Evolutionary conservation across 441 rosid species (phyloP).

Genomic region (Biscutella auriculata): DNA sequence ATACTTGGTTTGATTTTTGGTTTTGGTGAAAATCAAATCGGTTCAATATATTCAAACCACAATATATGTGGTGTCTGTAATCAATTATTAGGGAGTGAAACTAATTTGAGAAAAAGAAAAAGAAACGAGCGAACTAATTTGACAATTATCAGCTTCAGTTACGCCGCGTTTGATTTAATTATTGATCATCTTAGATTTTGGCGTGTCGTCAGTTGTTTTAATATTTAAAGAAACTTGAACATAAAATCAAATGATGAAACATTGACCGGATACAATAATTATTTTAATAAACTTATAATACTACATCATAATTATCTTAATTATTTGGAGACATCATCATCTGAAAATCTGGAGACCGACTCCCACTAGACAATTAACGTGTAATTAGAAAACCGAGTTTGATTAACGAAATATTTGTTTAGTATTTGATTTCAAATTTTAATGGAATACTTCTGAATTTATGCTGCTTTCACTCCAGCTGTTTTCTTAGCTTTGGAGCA

Average conservation of each 20-base stretch:
- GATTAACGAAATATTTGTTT: not conserved
- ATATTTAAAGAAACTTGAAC: not conserved
- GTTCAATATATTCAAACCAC: not conserved
- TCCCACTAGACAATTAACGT: not conserved
- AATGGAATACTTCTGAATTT: not conserved
- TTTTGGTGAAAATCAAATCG: not conserved
- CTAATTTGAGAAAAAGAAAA: not conserved
- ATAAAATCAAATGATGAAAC: constrained; percentile 8
- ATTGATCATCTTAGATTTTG: not conserved
- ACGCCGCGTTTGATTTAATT: constrained; percentile 1
- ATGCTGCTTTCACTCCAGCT: constrained; percentile 13
- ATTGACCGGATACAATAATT: not conserved
- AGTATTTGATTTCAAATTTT: not conserved
- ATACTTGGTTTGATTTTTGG: not conserved
- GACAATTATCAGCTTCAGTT: constrained; percentile 1
- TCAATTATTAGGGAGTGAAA: not conserved
- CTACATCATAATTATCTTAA: no score
- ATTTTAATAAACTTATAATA: not conserved
- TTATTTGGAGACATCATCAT: not conserved
- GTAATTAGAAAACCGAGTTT: not conserved
- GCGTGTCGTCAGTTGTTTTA: not conserved
- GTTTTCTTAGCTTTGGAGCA: constrained; percentile 24
- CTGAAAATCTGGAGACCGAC: not conserved
- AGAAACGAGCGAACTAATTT: not conserved
- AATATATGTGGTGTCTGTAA: not conserved